Conservation (phyloP, 768 basidiomycete genomes). For the Chalciporus piperatus region DNA sequence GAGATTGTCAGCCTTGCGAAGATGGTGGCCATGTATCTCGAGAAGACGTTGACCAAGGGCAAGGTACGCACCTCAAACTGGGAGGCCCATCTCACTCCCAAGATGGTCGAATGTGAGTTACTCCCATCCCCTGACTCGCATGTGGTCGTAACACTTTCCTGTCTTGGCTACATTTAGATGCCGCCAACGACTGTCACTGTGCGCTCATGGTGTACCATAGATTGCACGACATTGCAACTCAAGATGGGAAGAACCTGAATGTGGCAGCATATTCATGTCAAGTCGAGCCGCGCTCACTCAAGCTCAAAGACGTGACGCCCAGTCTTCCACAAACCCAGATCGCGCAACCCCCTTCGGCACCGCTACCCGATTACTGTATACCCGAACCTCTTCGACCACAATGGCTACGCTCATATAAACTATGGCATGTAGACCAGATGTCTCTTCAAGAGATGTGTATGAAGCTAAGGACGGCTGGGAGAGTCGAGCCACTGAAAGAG, state of each 20-base stretch:
- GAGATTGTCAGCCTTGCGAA: slow-evolving; percentile 42
- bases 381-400: slow-evolving; percentile 34
- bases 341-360: neutral
- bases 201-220: slow-evolving; percentile 43
- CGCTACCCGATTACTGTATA: slow-evolving; percentile 24
- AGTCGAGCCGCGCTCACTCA: slow-evolving; percentile 17
- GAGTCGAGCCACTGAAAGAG: slow-evolving; percentile 41
- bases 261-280: slow-evolving; percentile 25
- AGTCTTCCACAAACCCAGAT: neutral
- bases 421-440: slow-evolving; percentile 40
- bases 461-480: slow-evolving; percentile 28
- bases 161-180: slow-evolving; percentile 32
- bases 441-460: slow-evolving; percentile 40
- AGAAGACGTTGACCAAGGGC: slow-evolving; percentile 40
- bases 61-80: slow-evolving; percentile 47
- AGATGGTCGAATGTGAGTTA: slow-evolving; percentile 39
- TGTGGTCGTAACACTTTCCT: neutral
- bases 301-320: neutral
- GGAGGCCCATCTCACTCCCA: slow-evolving; percentile 36
- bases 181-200: slow-evolving; percentile 51
- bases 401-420: slow-evolving; percentile 42
- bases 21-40: slow-evolving; percentile 42
- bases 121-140: neutral
- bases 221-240: slow-evolving; percentile 33
- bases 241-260: slow-evolving; percentile 17